Evolutionary conservation across 345 rosid genomes (phyloP).

Genomic region (Ceriops zippeliana): DNA sequence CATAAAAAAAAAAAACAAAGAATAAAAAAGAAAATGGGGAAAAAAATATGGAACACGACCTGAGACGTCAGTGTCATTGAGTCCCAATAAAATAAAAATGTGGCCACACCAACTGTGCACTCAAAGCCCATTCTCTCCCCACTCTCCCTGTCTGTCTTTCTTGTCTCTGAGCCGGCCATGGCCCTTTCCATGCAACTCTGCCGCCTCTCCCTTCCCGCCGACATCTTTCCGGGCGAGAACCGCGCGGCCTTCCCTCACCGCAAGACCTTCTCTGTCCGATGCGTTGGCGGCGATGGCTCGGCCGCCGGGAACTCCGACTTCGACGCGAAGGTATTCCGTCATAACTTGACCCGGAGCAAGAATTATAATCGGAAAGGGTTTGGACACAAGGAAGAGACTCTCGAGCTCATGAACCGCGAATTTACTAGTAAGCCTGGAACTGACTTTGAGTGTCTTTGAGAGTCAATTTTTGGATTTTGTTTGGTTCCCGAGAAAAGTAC

Average conservation of each 20-base stretch:
- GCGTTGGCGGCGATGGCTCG: conserved; percentile 32
- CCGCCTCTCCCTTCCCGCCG: conserved; percentile 47
- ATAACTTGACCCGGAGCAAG: conserved; percentile 73
- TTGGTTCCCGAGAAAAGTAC: too few relatives aligned
- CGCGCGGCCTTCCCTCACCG: conserved; percentile 19
- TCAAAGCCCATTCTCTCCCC: conserved; percentile 8
- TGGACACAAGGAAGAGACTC: conserved; percentile 83
- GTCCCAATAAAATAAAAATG: not conserved
- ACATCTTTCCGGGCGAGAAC: conserved; percentile 13
- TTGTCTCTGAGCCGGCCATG: conserved; percentile 30
- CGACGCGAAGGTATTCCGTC: conserved; percentile 73
- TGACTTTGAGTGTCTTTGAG: too few relatives aligned
- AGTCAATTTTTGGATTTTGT: too few relatives aligned
- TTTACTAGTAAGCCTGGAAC: conserved; percentile 55
- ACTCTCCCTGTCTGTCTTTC: not conserved
- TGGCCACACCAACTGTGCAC: not conserved
- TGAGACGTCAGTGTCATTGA: not conserved
- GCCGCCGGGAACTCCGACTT: conserved; percentile 60
- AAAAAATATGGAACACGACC: not conserved
- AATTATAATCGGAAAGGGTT: conserved; percentile 84
- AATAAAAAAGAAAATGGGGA: not conserved
- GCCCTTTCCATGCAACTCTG: conserved; percentile 62
- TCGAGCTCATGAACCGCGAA: conserved; percentile 77
- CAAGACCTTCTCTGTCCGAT: conserved; percentile 50
- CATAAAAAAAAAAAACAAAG: not conserved